phyloP scores from a whole-genome alignment of 2,329 filamentous ascomycete genomes.

The Neurospora crassa region DNA sequence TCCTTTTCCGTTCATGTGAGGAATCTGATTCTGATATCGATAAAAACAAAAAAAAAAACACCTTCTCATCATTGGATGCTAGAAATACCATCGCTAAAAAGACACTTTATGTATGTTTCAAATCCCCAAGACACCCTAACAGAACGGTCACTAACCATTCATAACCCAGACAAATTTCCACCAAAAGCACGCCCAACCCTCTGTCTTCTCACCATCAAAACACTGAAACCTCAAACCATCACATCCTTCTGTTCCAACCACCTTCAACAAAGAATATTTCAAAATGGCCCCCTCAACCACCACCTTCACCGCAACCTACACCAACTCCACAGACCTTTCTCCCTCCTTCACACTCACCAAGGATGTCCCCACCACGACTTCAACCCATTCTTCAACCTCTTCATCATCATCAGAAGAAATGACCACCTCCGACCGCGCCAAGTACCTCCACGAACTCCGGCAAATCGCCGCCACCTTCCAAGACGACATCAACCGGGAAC shows the following conservation, averaged over 20 bases:
- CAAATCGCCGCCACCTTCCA: conserved; percentile 50
- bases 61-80: neutral
- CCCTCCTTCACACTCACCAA: conserved; percentile 34
- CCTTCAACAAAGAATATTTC: too few relatives aligned
- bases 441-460: conserved; percentile 51
- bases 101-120: too few relatives aligned
- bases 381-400: neutral
- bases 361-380: conserved; percentile 21
- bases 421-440: conserved; percentile 6
- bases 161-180: neutral
- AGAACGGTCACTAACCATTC: neutral
- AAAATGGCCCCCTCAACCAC: conserved; percentile 9
- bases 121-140: neutral
- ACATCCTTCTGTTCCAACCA: too few relatives aligned
- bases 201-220: too few relatives aligned
- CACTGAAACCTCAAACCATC: too few relatives aligned
- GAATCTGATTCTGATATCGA: neutral
- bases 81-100: too few relatives aligned
- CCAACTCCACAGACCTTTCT: conserved; percentile 37
- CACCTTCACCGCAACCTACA: conserved; percentile 44
- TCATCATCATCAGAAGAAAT: neutral
- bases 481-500: conserved; percentile 56
- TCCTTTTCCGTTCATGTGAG: neutral
- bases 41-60: neutral
- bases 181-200: too few relatives aligned